Evolutionary conservation across 2,329 filamentous ascomycete species (phyloP).

Genomic region (Aspergillus sp.): DNA sequence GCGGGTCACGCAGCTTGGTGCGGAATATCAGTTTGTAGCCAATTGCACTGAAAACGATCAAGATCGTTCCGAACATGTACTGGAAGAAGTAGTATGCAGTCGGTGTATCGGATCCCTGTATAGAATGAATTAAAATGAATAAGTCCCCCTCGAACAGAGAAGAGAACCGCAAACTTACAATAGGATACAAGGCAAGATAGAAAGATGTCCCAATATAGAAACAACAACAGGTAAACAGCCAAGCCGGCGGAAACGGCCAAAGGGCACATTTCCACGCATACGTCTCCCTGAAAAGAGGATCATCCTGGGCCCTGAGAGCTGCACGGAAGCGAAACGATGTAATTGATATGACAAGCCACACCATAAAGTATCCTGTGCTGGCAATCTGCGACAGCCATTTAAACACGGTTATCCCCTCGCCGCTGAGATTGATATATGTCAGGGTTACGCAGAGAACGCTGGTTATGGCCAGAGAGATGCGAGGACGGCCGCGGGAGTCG

Average conservation of each 20-base stretch:
- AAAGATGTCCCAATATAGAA: not conserved
- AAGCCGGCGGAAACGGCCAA: not conserved
- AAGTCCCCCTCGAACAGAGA: too few relatives aligned
- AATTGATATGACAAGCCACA: not conserved
- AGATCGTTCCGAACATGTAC: not conserved
- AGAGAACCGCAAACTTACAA: not conserved
- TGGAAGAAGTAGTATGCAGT: conserved; percentile 1
- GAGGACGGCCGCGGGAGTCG: not conserved
- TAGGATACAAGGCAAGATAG: not conserved
- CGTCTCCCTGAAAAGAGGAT: not conserved
- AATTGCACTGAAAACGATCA: not conserved
- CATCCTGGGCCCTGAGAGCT: conserved; percentile 1
- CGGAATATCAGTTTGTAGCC: conserved; percentile 1
- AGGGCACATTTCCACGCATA: not conserved
- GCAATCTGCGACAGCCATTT: conserved; percentile 2
- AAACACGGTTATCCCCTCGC: not conserved
- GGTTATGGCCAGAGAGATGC: not conserved
- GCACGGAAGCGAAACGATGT: not conserved
- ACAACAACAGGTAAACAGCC: not conserved
- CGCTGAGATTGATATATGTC: conserved; percentile 7
- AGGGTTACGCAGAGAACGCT: not conserved
- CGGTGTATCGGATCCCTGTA: not conserved
- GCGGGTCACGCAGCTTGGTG: not conserved
- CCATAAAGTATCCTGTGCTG: conserved; percentile 3
- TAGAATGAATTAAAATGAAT: not conserved